Evolutionary conservation across 2,329 filamentous ascomycete species (phyloP).

Genomic region (Didymella keratinophila): DNA sequence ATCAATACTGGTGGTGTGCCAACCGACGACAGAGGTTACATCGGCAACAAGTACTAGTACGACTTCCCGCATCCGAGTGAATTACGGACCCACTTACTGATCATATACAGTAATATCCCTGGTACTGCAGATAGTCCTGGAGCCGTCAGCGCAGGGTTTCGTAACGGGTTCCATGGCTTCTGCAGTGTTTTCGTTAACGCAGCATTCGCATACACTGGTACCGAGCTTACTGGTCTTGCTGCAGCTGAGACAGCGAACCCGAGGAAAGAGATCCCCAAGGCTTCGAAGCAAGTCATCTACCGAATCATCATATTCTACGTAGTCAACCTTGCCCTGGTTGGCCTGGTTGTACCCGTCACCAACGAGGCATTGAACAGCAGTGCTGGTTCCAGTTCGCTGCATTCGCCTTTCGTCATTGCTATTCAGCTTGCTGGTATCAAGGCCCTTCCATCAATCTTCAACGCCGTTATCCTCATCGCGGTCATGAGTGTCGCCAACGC

Average conservation of each 20-base stretch:
- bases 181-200: conserved; percentile 69
- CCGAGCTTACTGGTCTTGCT: conserved; percentile 66
- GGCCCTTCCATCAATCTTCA: conserved; percentile 69
- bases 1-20: conserved; percentile 68
- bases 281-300: conserved; percentile 55
- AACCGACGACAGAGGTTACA: conserved; percentile 61
- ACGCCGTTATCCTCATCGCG: conserved; percentile 68
- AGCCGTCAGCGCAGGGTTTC: conserved; percentile 50
- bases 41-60: conserved; percentile 67
- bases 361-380: conserved; percentile 14
- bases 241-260: conserved; percentile 65
- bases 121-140: too few relatives aligned
- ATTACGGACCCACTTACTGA: too few relatives aligned
- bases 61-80: conserved; percentile 4
- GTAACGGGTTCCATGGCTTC: conserved; percentile 68
- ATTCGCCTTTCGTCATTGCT: conserved; percentile 71
- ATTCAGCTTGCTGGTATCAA: conserved; percentile 67
- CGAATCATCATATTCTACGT: conserved; percentile 55
- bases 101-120: too few relatives aligned
- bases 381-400: conserved; percentile 25
- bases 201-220: conserved; percentile 68
- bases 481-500: conserved; percentile 67
- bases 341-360: conserved; percentile 50
- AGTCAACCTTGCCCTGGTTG: conserved; percentile 52
- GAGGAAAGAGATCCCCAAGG: conserved; percentile 53